Evolutionary conservation across 495 filamentous ascomycete species (phyloP).

Genomic region (Trichoderma erinaceum): DNA sequence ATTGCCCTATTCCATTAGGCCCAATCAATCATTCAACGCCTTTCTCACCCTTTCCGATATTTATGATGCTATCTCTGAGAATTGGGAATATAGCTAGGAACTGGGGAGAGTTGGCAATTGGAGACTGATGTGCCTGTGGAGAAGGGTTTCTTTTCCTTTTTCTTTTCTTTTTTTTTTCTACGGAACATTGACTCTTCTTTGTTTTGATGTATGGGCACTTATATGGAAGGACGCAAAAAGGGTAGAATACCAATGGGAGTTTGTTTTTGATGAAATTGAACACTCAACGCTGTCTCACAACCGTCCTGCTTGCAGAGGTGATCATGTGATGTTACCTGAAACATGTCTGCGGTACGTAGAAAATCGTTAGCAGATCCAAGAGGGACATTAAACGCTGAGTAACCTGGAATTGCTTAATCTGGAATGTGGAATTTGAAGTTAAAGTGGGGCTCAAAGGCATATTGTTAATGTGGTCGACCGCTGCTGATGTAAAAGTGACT

Average conservation of each 20-base stretch:
- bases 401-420: not conserved
- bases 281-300: not conserved
- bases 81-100: not conserved
- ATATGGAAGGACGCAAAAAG: slow-evolving; percentile 5
- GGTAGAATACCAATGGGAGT: slow-evolving; percentile 12
- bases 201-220: slow-evolving; percentile 8
- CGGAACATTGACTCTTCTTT: slow-evolving; percentile 5
- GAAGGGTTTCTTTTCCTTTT: too few relatives aligned
- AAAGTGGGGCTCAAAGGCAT: not conserved
- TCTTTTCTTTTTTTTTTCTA: not conserved
- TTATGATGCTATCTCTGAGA: not conserved
- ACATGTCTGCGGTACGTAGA: not conserved
- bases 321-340: not conserved
- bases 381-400: not conserved
- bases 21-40: not conserved
- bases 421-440: not conserved
- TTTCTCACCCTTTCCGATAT: not conserved
- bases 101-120: not conserved
- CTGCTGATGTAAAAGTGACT: slow-evolving; percentile 19
- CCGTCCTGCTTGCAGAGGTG: not conserved
- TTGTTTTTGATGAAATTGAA: not conserved
- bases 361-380: not conserved
- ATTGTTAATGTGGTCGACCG: not conserved
- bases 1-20: not conserved
- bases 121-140: too few relatives aligned